Evolutionary conservation across 2,329 filamentous ascomycete species (phyloP).

Genomic region (Calonectria fujianensis): DNA sequence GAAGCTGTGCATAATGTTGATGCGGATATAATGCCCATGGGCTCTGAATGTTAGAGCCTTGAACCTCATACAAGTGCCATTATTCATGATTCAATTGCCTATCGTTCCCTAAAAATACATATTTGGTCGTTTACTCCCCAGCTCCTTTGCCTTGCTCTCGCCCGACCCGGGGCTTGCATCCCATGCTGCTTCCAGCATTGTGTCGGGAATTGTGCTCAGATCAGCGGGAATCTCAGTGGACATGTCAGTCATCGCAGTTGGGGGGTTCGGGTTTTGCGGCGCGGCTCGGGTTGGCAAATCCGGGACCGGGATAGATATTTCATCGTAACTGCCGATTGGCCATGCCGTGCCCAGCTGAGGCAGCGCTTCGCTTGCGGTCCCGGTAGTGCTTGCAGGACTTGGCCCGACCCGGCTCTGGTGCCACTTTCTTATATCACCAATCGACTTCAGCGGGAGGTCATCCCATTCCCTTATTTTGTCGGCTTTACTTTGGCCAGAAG

Average conservation of each 20-base stretch:
- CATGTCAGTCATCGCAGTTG: not conserved
- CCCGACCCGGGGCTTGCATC: not conserved
- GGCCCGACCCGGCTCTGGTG: constrained; percentile 36
- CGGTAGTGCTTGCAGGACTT: not conserved
- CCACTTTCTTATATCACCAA: constrained; percentile 50
- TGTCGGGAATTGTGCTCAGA: not conserved
- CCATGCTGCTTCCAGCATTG: constrained; percentile 36
- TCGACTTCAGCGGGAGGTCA: constrained; percentile 45
- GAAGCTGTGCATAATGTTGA: not conserved
- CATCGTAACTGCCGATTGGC: not conserved
- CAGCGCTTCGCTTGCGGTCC: not conserved
- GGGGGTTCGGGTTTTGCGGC: not conserved
- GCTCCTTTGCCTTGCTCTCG: constrained; percentile 45
- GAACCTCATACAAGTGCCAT: not conserved
- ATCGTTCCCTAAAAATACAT: constrained; percentile 47
- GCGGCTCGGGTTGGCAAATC: not conserved
- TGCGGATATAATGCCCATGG: not conserved
- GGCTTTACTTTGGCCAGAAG: constrained; percentile 50
- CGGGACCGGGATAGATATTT: constrained; percentile 2
- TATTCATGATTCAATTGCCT: not conserved
- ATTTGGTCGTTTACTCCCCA: constrained; percentile 44
- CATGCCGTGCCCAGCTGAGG: not conserved
- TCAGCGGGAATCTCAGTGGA: not conserved
- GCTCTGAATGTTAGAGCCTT: not conserved
- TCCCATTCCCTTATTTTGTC: constrained; percentile 57